Evolutionary conservation across 805 yeast genomes (phyloP).

Genomic region (Ogataea nakhonphanomensis): DNA sequence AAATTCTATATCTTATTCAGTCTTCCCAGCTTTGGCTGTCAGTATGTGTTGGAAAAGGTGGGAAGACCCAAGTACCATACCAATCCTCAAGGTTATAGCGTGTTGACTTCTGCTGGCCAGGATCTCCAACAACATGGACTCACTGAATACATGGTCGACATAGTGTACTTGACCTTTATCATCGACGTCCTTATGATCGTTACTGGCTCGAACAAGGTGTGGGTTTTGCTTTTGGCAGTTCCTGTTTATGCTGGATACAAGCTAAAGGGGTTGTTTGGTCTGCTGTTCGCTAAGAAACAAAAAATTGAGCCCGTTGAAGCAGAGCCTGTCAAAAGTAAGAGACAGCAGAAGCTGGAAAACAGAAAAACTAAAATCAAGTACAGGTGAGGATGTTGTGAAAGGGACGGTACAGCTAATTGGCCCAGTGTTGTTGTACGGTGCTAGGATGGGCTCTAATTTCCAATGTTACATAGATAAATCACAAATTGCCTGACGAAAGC

Average conservation of each 20-base stretch:
- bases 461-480: too few relatives aligned
- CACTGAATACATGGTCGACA: constrained; percentile 70
- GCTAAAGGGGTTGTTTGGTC: constrained; percentile 37
- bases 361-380: constrained; percentile 15
- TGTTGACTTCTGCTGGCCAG: constrained; percentile 51
- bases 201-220: constrained; percentile 55
- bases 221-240: constrained; percentile 51
- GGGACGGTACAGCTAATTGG: too few relatives aligned
- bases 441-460: neutral
- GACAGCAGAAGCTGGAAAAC: constrained; percentile 40
- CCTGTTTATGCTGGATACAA: constrained; percentile 54
- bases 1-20: constrained; percentile 42
- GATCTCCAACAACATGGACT: constrained; percentile 62
- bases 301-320: constrained; percentile 9
- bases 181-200: constrained; percentile 51
- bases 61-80: constrained; percentile 54
- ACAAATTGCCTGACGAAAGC: too few relatives aligned
- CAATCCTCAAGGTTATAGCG: constrained; percentile 37
- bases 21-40: constrained; percentile 40
- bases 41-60: constrained; percentile 52
- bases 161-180: constrained; percentile 61
- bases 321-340: constrained; percentile 30
- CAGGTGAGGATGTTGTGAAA: constrained; percentile 1
- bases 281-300: constrained; percentile 21
- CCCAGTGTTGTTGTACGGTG: neutral